Evolutionary conservation across 2,329 filamentous ascomycete genomes (phyloP).

Genomic region (Stagonosporopsis rhizophila): DNA sequence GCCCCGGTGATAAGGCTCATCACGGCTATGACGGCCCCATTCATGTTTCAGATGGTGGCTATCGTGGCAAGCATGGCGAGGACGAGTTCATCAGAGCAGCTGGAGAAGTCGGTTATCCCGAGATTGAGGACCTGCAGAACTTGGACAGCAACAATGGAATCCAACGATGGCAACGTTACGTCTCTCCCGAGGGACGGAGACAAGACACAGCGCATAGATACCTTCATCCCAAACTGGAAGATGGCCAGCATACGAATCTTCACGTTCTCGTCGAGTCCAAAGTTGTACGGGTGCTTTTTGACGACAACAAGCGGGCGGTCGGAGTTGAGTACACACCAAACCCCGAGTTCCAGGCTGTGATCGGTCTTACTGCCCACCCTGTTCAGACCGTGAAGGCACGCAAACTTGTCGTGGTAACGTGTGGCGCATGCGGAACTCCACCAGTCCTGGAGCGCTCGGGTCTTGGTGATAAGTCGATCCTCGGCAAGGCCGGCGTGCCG

Average conservation of each 20-base stretch:
- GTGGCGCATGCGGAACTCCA: slow-evolving; percentile 62
- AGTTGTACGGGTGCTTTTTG: slow-evolving; percentile 63
- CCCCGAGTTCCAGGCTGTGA: slow-evolving; percentile 45
- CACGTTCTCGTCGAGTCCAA: slow-evolving; percentile 65
- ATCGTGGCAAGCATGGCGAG: slow-evolving; percentile 50
- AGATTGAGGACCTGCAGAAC: slow-evolving; percentile 62
- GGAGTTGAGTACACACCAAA: slow-evolving; percentile 67
- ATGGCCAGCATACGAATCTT: slow-evolving; percentile 62
- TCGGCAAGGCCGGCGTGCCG: slow-evolving; percentile 60
- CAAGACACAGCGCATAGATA: slow-evolving; percentile 66
- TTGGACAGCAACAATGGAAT: slow-evolving; percentile 55
- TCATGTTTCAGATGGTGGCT: slow-evolving; percentile 61
- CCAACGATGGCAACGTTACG: slow-evolving; percentile 58
- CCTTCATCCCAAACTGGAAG: slow-evolving; percentile 60
- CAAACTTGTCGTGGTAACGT: slow-evolving; percentile 62
- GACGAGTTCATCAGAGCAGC: slow-evolving; percentile 61
- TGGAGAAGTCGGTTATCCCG: slow-evolving; percentile 57
- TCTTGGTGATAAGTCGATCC: slow-evolving; percentile 60
- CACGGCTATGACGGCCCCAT: slow-evolving; percentile 66
- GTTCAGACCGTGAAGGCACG: slow-evolving; percentile 56
- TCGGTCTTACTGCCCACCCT: slow-evolving; percentile 44
- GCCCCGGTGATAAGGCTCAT: slow-evolving; percentile 51
- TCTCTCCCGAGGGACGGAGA: slow-evolving; percentile 60
- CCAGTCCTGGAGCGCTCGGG: slow-evolving; percentile 68
- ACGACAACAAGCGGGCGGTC: slow-evolving; percentile 60